phyloP scores from a whole-genome alignment of 805 yeast species.

The Myxozyma udenii region DNA sequence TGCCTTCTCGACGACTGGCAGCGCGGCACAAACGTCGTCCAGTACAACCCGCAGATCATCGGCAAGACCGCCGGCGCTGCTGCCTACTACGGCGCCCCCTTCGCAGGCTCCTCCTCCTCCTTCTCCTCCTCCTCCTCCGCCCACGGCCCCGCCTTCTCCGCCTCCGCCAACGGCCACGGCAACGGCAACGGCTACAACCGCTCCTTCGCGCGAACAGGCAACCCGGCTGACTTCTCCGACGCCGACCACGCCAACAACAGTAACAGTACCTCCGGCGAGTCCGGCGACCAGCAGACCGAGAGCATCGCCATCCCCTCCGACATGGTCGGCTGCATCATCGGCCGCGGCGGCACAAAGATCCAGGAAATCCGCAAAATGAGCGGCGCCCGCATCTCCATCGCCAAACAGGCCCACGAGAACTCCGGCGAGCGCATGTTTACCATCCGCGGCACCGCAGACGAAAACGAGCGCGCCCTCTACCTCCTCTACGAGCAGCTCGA shows the following conservation, averaged over 20 bases:
- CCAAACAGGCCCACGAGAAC: slow-evolving; percentile 60
- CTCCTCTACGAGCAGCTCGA: slow-evolving; percentile 56
- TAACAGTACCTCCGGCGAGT: neutral
- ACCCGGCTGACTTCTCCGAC: slow-evolving; percentile 24
- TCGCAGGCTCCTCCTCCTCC: too few species aligned
- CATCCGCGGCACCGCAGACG: slow-evolving; percentile 56
- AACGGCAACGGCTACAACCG: too few species aligned
- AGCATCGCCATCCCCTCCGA: slow-evolving; percentile 60
- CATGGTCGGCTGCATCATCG: slow-evolving; percentile 86
- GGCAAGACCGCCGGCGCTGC: slow-evolving; percentile 4
- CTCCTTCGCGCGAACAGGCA: slow-evolving; percentile 19
- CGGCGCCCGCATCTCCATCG: slow-evolving; percentile 75
- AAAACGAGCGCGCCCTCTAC: slow-evolving; percentile 57
- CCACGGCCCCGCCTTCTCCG: too few species aligned
- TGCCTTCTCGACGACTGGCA: slow-evolving; percentile 74
- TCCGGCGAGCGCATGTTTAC: slow-evolving; percentile 67
- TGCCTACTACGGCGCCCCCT: too few species aligned
- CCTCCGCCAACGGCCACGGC: too few species aligned
- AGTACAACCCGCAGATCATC: slow-evolving; percentile 51
- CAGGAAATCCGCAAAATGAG: slow-evolving; percentile 77
- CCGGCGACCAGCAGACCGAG: slow-evolving; percentile 35
- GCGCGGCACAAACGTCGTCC: slow-evolving; percentile 59
- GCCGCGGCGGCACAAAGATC: slow-evolving; percentile 79
- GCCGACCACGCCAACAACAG: neutral
- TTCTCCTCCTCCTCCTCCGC: too few species aligned